Evolutionary conservation across 257 asterid species (phyloP).

Genomic region (Salvia splendens): DNA sequence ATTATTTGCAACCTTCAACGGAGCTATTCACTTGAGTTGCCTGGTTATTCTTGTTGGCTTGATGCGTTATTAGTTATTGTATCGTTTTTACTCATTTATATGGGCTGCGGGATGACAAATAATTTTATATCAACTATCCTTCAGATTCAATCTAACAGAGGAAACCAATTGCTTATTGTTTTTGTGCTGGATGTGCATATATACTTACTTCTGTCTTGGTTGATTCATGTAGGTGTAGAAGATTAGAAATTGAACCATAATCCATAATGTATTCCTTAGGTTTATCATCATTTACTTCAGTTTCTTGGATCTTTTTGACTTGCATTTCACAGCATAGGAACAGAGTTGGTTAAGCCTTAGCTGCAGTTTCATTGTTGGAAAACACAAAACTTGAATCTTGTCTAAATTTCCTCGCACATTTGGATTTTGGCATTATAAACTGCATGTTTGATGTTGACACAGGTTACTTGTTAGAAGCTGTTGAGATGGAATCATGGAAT

Average conservation of each 20-base stretch:
- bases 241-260: no score
- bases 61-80: constrained; percentile 1
- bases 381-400: no score
- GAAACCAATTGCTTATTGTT: neutral
- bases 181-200: neutral
- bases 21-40: neutral
- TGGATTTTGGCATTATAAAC: constrained; percentile 1
- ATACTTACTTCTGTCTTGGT: neutral
- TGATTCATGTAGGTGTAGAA: neutral
- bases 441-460: constrained; percentile 23
- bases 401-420: no score
- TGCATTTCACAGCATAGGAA: neutral
- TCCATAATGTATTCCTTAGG: neutral
- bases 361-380: no score
- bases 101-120: constrained; percentile 12
- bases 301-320: neutral
- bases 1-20: constrained; percentile 7
- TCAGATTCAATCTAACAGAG: neutral
- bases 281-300: constrained; percentile 5
- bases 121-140: neutral
- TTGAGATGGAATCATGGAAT: constrained; percentile 28
- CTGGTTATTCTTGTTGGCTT: neutral
- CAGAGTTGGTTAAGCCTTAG: neutral
- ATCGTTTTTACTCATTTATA: constrained; percentile 1
- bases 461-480: constrained; percentile 32